Conservation (phyloP, 306 rosid genomes). For the Quercus aquifolioides region DNA sequence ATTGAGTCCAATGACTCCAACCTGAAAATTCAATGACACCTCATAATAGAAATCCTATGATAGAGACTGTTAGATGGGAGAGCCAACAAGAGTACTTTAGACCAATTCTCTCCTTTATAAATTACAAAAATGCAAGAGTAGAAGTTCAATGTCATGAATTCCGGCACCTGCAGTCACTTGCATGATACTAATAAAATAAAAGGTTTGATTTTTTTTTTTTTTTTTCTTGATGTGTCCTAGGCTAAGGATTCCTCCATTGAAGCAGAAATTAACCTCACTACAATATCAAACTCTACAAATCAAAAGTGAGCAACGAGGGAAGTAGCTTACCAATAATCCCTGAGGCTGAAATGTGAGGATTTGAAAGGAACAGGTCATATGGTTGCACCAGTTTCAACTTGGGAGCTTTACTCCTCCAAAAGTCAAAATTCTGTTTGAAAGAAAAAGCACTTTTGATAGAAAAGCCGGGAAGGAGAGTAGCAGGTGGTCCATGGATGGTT, state of each 20-base stretch:
- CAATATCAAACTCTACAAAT: not conserved
- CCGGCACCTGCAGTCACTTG: not conserved
- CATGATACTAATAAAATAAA: not conserved
- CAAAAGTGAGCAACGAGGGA: not conserved
- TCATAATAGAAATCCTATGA: not conserved
- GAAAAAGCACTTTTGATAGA: conserved; percentile 67
- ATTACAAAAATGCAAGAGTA: not conserved
- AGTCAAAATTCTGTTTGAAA: conserved; percentile 49
- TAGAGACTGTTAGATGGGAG: not conserved
- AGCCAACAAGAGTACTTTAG: not conserved
- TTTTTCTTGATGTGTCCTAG: not conserved
- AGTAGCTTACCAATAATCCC: conserved; percentile 67
- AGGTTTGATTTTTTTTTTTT: not conserved
- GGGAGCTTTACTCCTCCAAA: conserved; percentile 71
- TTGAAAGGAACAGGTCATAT: conserved; percentile 74
- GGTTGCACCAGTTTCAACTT: conserved; percentile 71
- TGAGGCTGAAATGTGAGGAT: conserved; percentile 64
- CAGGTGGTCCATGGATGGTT: conserved; percentile 32
- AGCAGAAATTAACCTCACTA: not conserved
- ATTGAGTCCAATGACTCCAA: not conserved
- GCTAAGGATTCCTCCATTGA: not conserved
- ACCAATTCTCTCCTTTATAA: not conserved
- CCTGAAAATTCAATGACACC: not conserved
- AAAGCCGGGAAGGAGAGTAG: conserved; percentile 70
- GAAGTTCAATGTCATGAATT: not conserved